These are phyloP conservation scores for Pholiota microspora DNA, from an alignment of 768 basidiomycete species.

Conservation along the genomic window DNA sequence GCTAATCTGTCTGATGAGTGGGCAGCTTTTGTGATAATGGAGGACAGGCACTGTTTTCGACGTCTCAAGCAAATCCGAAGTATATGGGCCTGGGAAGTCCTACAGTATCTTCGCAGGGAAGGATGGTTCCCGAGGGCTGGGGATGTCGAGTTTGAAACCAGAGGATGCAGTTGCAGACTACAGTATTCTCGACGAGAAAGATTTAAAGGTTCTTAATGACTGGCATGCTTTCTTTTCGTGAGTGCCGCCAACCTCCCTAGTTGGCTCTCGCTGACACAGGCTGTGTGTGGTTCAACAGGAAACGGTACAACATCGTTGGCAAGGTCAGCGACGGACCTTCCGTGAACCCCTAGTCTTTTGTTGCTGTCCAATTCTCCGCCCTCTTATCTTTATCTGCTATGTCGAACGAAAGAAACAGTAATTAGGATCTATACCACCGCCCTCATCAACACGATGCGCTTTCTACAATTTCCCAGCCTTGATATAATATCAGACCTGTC, in stretches of 20 bases:
- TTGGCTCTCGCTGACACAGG: not conserved
- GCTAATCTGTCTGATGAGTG: not conserved
- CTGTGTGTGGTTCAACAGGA: slow-evolving; percentile 35
- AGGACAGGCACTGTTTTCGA: slow-evolving; percentile 82
- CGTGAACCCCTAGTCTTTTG: not conserved
- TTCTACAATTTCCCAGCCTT: too few species aligned
- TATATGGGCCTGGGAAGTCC: slow-evolving; percentile 81
- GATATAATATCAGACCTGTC: too few species aligned
- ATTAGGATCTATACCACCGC: not conserved
- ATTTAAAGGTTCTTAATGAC: slow-evolving; percentile 79
- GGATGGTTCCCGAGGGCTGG: slow-evolving; percentile 87
- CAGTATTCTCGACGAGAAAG: slow-evolving; percentile 65
- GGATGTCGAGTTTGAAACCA: slow-evolving; percentile 81
- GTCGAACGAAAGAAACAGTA: not conserved
- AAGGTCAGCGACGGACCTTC: slow-evolving; percentile 13
- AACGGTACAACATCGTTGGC: slow-evolving; percentile 82
- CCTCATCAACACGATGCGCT: not conserved
- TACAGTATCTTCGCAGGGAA: slow-evolving; percentile 92
- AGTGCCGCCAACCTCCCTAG: too few species aligned
- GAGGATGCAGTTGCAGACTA: slow-evolving; percentile 91
- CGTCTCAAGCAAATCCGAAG: slow-evolving; percentile 79
- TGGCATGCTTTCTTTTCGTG: slow-evolving; percentile 89
- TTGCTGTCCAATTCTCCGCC: not conserved
- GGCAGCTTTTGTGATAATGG: not conserved
- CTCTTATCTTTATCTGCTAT: slow-evolving; percentile 1